Evolutionary conservation across 257 asterid species (phyloP).

Genomic region (Scutellaria barbata): DNA sequence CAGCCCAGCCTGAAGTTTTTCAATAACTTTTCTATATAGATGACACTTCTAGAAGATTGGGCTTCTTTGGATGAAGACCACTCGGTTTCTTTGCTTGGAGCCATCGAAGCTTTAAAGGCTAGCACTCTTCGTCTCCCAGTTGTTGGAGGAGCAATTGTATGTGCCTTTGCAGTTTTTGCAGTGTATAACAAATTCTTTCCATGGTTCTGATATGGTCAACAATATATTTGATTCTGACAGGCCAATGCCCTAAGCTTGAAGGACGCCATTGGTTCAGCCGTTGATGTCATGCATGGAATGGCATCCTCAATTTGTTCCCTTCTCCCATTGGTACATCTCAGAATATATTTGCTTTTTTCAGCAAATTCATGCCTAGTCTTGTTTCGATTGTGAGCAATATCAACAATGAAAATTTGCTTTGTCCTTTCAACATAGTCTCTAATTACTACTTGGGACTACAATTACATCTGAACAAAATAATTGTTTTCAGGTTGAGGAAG

Average conservation of each 20-base stretch:
- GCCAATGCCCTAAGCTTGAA: conserved; percentile 73
- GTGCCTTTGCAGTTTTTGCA: conserved; percentile 26
- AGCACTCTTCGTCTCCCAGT: conserved; percentile 96
- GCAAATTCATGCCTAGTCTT: not conserved
- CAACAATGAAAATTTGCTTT: too few species aligned
- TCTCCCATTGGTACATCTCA: conserved; percentile 60
- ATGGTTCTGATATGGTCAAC: conserved; percentile 17
- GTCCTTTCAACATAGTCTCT: too few species aligned
- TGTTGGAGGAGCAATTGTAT: conserved; percentile 81
- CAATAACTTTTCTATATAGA: conserved; percentile 43
- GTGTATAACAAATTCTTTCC: not conserved
- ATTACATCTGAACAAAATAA: not conserved
- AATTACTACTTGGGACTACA: not conserved
- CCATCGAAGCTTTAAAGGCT: conserved; percentile 86
- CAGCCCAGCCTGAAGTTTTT: conserved; percentile 25
- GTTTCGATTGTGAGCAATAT: too few species aligned
- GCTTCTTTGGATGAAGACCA: conserved; percentile 78
- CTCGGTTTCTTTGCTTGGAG: conserved; percentile 72
- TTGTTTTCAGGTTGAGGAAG: conserved; percentile 62
- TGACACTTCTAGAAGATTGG: conserved; percentile 73
- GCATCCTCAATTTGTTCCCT: conserved; percentile 55
- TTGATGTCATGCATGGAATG: conserved; percentile 82
- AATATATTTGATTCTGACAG: conserved; percentile 43
- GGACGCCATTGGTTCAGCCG: conserved; percentile 85
- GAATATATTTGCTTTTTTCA: not conserved